Evolutionary conservation across 495 filamentous ascomycete species (phyloP).

Genomic region (Podospora fimiseda): DNA sequence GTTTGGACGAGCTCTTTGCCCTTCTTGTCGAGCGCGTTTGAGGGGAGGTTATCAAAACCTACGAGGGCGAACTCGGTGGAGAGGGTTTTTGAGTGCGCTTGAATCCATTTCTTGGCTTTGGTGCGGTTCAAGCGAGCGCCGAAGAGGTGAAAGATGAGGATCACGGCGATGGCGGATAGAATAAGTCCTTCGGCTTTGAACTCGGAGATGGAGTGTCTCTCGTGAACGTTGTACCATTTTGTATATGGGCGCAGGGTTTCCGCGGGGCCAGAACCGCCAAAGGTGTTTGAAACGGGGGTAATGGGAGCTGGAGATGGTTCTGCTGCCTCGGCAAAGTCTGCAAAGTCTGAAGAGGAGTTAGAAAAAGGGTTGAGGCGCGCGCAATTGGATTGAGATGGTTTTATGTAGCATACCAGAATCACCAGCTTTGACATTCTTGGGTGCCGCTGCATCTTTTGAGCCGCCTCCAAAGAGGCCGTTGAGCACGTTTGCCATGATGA

Average conservation of each 20-base stretch:
- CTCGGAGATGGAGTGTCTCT: slow-evolving; percentile 71
- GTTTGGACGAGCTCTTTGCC: slow-evolving; percentile 37
- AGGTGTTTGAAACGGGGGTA: slow-evolving; percentile 22
- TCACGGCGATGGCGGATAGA: slow-evolving; percentile 61
- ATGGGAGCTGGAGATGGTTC: slow-evolving; percentile 49
- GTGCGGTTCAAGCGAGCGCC: slow-evolving; percentile 72
- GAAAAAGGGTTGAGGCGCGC: background rate
- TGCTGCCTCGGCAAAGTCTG: slow-evolving; percentile 67
- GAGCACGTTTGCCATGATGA: slow-evolving; percentile 60
- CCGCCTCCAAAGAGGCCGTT: slow-evolving; percentile 62
- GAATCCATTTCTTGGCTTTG: slow-evolving; percentile 75
- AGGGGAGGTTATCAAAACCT: slow-evolving; percentile 56
- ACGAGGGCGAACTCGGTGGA: slow-evolving; percentile 83
- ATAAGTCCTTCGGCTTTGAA: slow-evolving; percentile 86
- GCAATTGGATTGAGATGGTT: background rate
- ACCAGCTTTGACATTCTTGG: slow-evolving; percentile 34
- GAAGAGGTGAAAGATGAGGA: slow-evolving; percentile 75
- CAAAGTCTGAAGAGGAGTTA: slow-evolving; percentile 55
- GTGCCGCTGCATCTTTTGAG: slow-evolving; percentile 46
- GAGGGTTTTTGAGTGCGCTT: slow-evolving; percentile 63
- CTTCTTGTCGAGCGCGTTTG: slow-evolving; percentile 29
- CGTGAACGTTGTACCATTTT: slow-evolving; percentile 95
- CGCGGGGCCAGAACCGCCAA: slow-evolving; percentile 41
- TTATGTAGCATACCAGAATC: slow-evolving; percentile 53
- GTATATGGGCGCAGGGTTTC: slow-evolving; percentile 61